Evolutionary conservation across 495 filamentous ascomycete species (phyloP), one percentile per base, ranked within the genome.

Genomic region (Lophiostoma macrostomum): DNA sequence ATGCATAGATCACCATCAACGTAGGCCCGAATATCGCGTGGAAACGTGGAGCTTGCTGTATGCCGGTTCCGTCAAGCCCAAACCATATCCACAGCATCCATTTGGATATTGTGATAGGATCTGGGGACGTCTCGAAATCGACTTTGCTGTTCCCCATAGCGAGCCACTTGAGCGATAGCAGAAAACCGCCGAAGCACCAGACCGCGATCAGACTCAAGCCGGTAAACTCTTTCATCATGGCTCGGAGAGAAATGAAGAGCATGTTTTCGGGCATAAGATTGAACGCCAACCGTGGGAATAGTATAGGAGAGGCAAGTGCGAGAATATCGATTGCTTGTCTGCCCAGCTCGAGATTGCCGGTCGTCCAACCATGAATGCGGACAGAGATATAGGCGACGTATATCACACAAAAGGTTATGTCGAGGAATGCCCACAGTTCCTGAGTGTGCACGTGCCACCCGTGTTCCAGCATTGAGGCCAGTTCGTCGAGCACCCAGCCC

Each of bases 41-140:
- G 53, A 88, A 82, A 20, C 81, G 78, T 23, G 71, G 76, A 11
- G 84, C 85, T 56, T 76, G 68, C 53, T 83, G 74, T 27, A 88
- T 82, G 4, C 85, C 85, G 1, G 82, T 86, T 7, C 84, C 85
- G 50, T 88, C 85, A 11, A 88, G 73, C 0, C 85, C 85, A 54
- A 88, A 88, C 85, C 85, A 88, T 47, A 88, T 85, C 75, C 82
- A 88, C 0, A 88, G 74, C 85, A 88, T 87, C 85, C 85, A 88
- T 64, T 86, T 87, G 32, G 78, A 76, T 48, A 88, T 86, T 1
- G 76, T 84, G 18, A 77, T 65, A 41, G 71, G 38, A 31, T 67
- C 56, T 29, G 80, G 78, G 2, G 43, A 40, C 6, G 47, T 49
- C n/a, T 57, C 52, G 19, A 56, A 58, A 18, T 65, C 65, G 13